A percentile compares a stretch with the other conserved stretches of the same genome.
Conservation (phyloP, 176 grass and related monocot genomes). For the Tuctoria greenei region DNA sequence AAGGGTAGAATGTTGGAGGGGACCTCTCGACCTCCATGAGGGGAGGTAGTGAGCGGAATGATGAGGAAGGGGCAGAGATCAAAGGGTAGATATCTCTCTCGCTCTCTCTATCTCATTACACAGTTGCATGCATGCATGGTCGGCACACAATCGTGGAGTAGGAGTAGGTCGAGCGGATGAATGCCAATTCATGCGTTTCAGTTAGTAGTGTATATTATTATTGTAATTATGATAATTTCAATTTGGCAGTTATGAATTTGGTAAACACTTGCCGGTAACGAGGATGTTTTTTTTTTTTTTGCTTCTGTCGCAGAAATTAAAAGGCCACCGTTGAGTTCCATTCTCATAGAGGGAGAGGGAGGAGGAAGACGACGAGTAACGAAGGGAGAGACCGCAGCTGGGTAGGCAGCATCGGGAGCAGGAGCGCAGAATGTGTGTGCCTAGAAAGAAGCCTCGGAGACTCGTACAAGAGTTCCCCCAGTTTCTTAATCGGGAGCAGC, state of each 20-base stretch:
- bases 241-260: background rate
- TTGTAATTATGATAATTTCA: background rate
- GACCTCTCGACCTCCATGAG: constrained; percentile 29
- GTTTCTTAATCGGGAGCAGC: constrained; percentile 51
- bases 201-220: background rate
- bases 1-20: constrained; percentile 34
- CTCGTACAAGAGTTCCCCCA: constrained; percentile 33
- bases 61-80: constrained; percentile 51
- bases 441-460: constrained; percentile 62
- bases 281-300: background rate
- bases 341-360: background rate
- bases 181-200: constrained; percentile 27
- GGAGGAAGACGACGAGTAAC: background rate
- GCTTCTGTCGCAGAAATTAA: background rate
- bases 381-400: no score
- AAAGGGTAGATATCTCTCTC: constrained; percentile 44
- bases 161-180: constrained; percentile 44
- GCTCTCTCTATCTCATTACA: constrained; percentile 35
- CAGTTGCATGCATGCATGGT: constrained; percentile 30
- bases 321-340: background rate
- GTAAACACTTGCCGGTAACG: background rate
- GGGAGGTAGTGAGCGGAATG: constrained; percentile 73
- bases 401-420: constrained; percentile 65
- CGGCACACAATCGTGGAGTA: constrained; percentile 36
- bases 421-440: constrained; percentile 95